A percentile compares a stretch with the other conserved stretches of the same genome.
Evolutionary conservation across 805 yeast genomes (phyloP).

Genomic region (Debaryomyces maramus): DNA sequence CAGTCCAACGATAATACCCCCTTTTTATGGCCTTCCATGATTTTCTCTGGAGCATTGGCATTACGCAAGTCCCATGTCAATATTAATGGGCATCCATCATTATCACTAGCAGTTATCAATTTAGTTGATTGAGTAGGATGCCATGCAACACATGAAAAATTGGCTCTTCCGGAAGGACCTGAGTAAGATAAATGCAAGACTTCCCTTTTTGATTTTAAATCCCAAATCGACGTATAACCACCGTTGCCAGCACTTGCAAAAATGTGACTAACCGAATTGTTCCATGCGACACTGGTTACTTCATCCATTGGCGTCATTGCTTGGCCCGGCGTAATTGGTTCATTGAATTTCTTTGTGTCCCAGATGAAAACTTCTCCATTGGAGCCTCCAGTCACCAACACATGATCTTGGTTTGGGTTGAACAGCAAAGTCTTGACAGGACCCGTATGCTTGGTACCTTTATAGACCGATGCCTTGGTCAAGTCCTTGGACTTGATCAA

Average conservation of each 20-base stretch:
- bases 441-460: slow-evolving; percentile 60
- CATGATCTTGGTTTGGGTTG: slow-evolving; percentile 68
- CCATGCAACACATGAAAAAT: slow-evolving; percentile 86
- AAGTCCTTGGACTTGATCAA: slow-evolving; percentile 43
- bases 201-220: slow-evolving; percentile 81
- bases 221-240: slow-evolving; percentile 93
- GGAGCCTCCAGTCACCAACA: slow-evolving; percentile 85
- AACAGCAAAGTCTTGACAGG: slow-evolving; percentile 73
- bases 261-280: slow-evolving; percentile 76
- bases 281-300: slow-evolving; percentile 84
- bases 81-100: slow-evolving; percentile 76
- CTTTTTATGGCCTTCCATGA: slow-evolving; percentile 76
- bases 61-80: slow-evolving; percentile 94
- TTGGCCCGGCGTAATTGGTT: slow-evolving; percentile 67
- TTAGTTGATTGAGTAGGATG: slow-evolving; percentile 88
- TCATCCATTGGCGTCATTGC: slow-evolving; percentile 81
- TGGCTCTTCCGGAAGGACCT: slow-evolving; percentile 56
- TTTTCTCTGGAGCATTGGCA: slow-evolving; percentile 82
- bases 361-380: slow-evolving; percentile 87
- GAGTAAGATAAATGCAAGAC: slow-evolving; percentile 80
- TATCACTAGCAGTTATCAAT: slow-evolving; percentile 83
- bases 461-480: slow-evolving; percentile 47
- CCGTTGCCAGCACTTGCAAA: slow-evolving; percentile 86
- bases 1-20: slow-evolving; percentile 92
- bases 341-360: slow-evolving; percentile 72